Base-by-base conservation (phyloP, 305 asterid species). In the Fraxinus latifolia region DNA sequence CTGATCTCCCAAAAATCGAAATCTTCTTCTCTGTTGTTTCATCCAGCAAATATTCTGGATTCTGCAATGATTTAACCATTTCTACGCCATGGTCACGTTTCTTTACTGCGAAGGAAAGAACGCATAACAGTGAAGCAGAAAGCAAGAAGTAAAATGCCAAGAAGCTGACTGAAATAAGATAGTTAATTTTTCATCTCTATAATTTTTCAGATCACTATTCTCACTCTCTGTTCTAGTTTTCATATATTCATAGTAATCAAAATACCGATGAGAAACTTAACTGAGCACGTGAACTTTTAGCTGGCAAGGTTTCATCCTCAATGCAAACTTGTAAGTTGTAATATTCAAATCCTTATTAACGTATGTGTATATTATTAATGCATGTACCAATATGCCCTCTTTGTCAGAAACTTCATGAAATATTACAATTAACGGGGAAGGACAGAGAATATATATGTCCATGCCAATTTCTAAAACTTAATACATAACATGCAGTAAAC, bases 31-130 rank as follows among this genome's bases (percentile, higher is more conserved):
- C 93, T 84, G 95, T 79, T 87, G 91, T 96, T 89, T 94, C 97
- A 80, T 96, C 94, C 65, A 96, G 89, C 47, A 98, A 92, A 86
- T 90, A 90, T 78, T 88, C 88, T 1, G 96, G 89, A 83, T 89
- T 92, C 88, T 96, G 99, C 77, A 96, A 90, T 67, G 98, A 91
- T 87, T 91, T 96, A 78, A 96, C 98, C 93, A 96, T 79, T 65
- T 85, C 92, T 82, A 93, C 91, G 71, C 99, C 99, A 67, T 91
- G 95, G 91, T 96, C 98, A n/a, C 81, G 92, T 70, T 81, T 90
- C 83, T 90, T 92, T 74, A 92, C 99, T 96, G 93, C 36, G 47
- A 85, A 31, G 81, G 39, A 25, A 85, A 39, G 47, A 82, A 33
- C 11, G 65, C 39, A 50, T 75, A 55, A 87, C 72, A 83, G 78